Evolutionary conservation across 306 rosid species (phyloP), one percentile per base, ranked within the genome.

Genomic region (Luffa aegyptiaca): DNA sequence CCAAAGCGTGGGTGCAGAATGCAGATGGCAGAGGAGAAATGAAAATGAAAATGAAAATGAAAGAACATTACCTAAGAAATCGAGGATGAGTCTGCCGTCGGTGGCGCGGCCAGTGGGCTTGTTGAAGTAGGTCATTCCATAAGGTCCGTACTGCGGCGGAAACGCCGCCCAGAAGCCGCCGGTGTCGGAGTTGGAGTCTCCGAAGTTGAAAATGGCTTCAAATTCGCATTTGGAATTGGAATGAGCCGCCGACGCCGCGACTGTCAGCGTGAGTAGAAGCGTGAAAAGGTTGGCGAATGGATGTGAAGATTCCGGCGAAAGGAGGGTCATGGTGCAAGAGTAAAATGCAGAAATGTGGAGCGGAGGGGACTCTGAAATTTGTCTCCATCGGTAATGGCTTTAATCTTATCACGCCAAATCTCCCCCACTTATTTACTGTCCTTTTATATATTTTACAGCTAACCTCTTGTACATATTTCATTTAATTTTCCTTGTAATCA

Each of bases 31-130:
- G n/a, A n/a, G n/a, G n/a, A n/a, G n/a, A n/a, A n/a, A n/a, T n/a
- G n/a, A n/a, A n/a, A n/a, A n/a, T n/a, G n/a, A n/a, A n/a, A n/a
- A n/a, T n/a, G n/a, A n/a, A n/a, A n/a, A n/a, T 61, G 41, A 12
- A 36, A 36, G 26, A 5, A 26, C n/a, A 26, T 80, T 93, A 94
- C 98, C 97, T 0, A 94, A 70, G 78, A 94, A 94, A 83, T 94
- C 96, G 36, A 92, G 11, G 36, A 90, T 49, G 76, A 94, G 91
- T 82, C 98, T 88, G 3, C 97, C 98, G 74, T 92, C 98, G 1
- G 97, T 72, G 78, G 97, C 92, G 13, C 98, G 83, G 1, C 98
- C 97, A 2, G 80, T 42, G 5, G 94, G 98, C 70, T 82, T 90
- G 11, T 87, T 84, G 86, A 92, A 94, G 80, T 75, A 90, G 42